phyloP scores from a whole-genome alignment of 73 alveolate species.

The Paramecium bursaria region DNA sequence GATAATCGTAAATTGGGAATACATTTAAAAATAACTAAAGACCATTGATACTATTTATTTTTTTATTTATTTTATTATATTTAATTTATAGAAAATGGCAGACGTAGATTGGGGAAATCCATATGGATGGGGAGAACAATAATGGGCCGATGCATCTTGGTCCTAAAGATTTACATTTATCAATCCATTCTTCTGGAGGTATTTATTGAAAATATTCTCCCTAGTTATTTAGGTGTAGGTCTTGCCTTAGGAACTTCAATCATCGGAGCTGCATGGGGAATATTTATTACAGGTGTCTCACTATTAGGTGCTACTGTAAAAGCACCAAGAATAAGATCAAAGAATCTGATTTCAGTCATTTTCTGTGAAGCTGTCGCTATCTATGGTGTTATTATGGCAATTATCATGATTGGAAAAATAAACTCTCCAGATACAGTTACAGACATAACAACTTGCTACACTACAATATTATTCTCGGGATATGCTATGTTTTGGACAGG shows the following conservation, averaged over 20 bases:
- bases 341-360: slow-evolving; percentile 96
- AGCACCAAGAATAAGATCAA: slow-evolving; percentile 96
- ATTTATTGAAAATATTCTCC: neutral
- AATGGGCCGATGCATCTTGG: slow-evolving; percentile 57
- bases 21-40: too few relatives aligned
- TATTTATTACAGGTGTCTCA: slow-evolving; percentile 97
- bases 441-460: slow-evolving; percentile 65
- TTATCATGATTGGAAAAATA: slow-evolving; percentile 92
- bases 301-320: slow-evolving; percentile 98
- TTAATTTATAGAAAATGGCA: slow-evolving; percentile 15
- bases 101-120: slow-evolving; percentile 50
- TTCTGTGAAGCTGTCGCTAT: slow-evolving; percentile 99
- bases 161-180: slow-evolving; percentile 33
- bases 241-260: slow-evolving; percentile 94
- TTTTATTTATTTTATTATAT: too few relatives aligned
- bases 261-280: slow-evolving; percentile 99
- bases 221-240: slow-evolving; percentile 91
- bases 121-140: slow-evolving; percentile 17
- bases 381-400: slow-evolving; percentile 99
- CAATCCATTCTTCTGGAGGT: slow-evolving; percentile 58
- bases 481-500: slow-evolving; percentile 96
- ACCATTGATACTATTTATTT: too few relatives aligned
- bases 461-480: slow-evolving; percentile 79
- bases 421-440: slow-evolving; percentile 59
- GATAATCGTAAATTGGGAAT: slow-evolving; percentile 13